Percentiles rank a stretch among this genome's conserved stretches.
Evolutionary conservation across 176 grass and related monocot genomes (phyloP).

Genomic region (Oryza glaberrima): DNA sequence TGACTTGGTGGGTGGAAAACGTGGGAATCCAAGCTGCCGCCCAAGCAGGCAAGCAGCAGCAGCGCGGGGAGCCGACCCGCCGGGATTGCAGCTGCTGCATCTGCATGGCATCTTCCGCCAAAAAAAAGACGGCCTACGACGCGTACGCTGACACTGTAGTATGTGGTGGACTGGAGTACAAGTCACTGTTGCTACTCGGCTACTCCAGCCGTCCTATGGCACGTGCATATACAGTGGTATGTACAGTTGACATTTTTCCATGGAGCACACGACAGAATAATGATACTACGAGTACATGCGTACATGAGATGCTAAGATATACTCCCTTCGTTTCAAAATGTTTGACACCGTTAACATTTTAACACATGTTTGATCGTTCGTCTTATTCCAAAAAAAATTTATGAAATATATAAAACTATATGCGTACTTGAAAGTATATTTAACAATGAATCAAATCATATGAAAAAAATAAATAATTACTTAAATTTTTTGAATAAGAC

Average conservation of each 20-base stretch:
- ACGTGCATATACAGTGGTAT: neutral
- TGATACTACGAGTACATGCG: too few species aligned
- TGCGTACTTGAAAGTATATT: too few species aligned
- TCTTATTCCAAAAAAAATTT: too few species aligned
- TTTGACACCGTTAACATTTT: too few species aligned
- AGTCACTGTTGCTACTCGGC: neutral
- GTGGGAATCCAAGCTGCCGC: slow-evolving; percentile 55
- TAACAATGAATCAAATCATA: too few species aligned
- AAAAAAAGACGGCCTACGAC: neutral
- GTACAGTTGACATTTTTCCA: neutral
- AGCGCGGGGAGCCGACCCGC: slow-evolving; percentile 37
- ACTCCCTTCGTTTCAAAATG: too few species aligned
- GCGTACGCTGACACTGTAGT: neutral
- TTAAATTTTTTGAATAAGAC: too few species aligned
- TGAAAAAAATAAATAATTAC: too few species aligned
- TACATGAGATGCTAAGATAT: neutral
- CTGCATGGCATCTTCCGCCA: neutral
- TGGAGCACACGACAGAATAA: neutral
- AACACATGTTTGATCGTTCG: too few species aligned
- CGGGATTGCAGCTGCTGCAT: slow-evolving; percentile 30
- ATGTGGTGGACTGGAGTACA: neutral
- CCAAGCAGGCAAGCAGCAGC: neutral
- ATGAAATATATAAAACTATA: too few species aligned
- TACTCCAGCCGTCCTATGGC: neutral
- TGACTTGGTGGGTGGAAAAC: slow-evolving; percentile 52